Conservation (phyloP, 1,139 yeast genomes). For the Candida sp. region DNA sequence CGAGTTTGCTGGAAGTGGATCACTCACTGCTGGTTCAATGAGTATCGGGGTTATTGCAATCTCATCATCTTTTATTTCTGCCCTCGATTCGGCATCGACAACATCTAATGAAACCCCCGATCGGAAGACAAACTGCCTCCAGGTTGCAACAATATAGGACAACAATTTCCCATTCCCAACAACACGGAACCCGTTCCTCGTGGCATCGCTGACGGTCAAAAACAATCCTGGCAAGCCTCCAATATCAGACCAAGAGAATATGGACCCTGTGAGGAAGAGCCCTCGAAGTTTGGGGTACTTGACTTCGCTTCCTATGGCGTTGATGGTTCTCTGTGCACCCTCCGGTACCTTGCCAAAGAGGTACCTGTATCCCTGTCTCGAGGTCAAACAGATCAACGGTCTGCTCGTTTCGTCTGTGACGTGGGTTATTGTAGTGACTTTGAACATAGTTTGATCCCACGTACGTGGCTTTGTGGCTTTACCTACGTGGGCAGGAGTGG, state of each 20-base stretch:
- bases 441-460: conserved; percentile 29
- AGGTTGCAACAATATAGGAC: conserved; percentile 67
- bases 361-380: conserved; percentile 59
- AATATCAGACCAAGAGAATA: conserved; percentile 68
- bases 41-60: conserved; percentile 58
- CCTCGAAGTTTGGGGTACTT: conserved; percentile 60
- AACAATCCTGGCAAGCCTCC: conserved; percentile 94
- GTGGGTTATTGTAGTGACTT: conserved; percentile 52
- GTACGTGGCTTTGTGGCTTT: not conserved
- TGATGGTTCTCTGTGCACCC: conserved; percentile 79
- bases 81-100: conserved; percentile 36
- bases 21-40: conserved; percentile 18
- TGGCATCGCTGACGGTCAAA: conserved; percentile 84
- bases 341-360: conserved; percentile 85
- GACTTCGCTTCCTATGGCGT: conserved; percentile 48
- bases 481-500: not conserved
- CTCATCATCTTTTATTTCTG: conserved; percentile 52
- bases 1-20: not conserved
- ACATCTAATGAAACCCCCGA: conserved; percentile 67
- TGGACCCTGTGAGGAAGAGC: conserved; percentile 75
- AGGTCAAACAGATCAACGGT: conserved; percentile 60
- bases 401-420: conserved; percentile 63
- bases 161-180: conserved; percentile 42
- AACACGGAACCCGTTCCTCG: conserved; percentile 51
- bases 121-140: conserved; percentile 92